Base-by-base conservation (phyloP, 306 rosid species). In the Prunus mume region DNA sequence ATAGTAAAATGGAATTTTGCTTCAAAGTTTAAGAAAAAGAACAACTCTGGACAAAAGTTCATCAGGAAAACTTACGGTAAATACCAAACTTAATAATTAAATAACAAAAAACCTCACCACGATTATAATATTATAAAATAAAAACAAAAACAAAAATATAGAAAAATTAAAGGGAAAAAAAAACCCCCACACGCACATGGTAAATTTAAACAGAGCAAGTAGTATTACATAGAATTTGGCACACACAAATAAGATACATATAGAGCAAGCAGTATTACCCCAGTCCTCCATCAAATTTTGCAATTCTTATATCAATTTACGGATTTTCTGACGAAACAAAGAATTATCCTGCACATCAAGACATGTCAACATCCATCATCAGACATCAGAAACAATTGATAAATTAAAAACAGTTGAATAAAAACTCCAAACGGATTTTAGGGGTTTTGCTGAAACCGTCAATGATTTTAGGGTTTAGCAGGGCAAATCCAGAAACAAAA, bases 211-310 rank as follows among this genome's bases (percentile, higher is more conserved):
- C 22, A 57, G 27, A 75, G 66, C 55, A 60, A n/a, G 25, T 10
- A 46, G 46, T 12, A 5, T 34, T 24, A 0, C 22, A 38, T 46
- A 28, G 46, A 76, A 28, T 57, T 63, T 63, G 20, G 6, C 25
- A 38, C 8, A 45, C 22, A 49, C 46, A 24, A 52, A 47, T 7
- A 45, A 57, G 32, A 30, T 1, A 47, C 52, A 70, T 54, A 8
- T 32, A 34, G 43, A 68, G 50, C 38, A 55, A 74, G 62, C 69
- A 78, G 22, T 46, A 68, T 76, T 87, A 91, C 97, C 97, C 97
- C 92, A 91, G 71, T 87, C 92, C 70, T 89, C 97, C 97, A 91
- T 90, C 65, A 80, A 7, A 41, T 60, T 3, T 34, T 12, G 74
- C 67, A 19, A 47, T 74, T 18, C 18, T 52, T 17, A 7, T 15